Evolutionary conservation across 208 protist genomes (phyloP), one percentile per base, ranked within the genome.

Genomic region (Wallacemonas sp.): DNA sequence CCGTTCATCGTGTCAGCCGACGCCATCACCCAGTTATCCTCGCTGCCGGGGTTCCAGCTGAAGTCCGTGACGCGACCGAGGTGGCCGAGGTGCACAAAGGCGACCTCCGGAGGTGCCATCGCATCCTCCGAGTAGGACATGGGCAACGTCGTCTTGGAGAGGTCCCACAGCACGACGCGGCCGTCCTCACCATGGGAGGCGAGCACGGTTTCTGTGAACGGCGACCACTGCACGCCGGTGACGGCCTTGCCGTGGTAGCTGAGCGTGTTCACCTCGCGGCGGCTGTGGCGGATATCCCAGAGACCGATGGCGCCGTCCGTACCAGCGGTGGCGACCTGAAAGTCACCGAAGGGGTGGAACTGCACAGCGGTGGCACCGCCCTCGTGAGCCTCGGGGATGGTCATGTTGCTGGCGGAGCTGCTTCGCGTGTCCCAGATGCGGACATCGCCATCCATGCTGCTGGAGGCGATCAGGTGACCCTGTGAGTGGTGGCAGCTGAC

Each of bases 21-120:
- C 24, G 91, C 83, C 45, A 98, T 68, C 24, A 98, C 58, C 97
- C 95, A 99, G 19, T 86, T 73, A 60, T 98, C 91, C 46, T 89
- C 81, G 50, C 65, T 71, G 53, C 85, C 91, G 0, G 60, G 33
- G 71, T 81, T 79, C 97, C 98, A 99, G 33, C 66, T 59, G 48
- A 98, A 90, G 74, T 99, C 97, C 19, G 79, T 88, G 30, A 99
- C 87, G 57, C 94, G 92, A 24, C 73, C 77, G 1, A 97, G 96
- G 86, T 99, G 98, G 26, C 98, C 98, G 27, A 89, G 93, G 78
- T 99, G 98, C 58, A 99, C 86, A 82, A 99, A 99, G 0, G 61
- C 53, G 30, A 92, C 70, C 65, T 90, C 85, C n/a, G 73, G 70
- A 38, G 79, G 87, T 27, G 87, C 87, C 62, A 75, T 22, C 41